Base-by-base conservation (phyloP, 495 filamentous ascomycete genomes). In the Evernia prunastri region DNA sequence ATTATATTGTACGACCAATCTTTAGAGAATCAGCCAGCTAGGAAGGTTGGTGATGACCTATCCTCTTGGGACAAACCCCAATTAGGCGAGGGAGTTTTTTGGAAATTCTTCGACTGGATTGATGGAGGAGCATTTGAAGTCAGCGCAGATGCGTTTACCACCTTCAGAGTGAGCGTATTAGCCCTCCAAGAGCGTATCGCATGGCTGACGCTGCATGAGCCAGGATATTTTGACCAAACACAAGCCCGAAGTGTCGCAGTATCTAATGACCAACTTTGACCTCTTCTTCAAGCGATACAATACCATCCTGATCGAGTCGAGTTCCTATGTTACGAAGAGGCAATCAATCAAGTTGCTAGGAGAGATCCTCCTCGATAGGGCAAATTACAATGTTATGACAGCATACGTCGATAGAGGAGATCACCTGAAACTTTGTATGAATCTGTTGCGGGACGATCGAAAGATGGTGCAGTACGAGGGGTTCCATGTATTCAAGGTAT, bases 381-480 rank as follows among this genome's bases (percentile, higher is more conserved):
- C 92, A 63, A 97, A 97, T 75, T 99, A 97, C 81, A 90, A 86
- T 72, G 89, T 97, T 71, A 99, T 99, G 95, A 96, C 92, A 63
- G 82, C 84, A 47, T 99, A 99, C 76, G 94, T 99, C 56, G 91
- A 96, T 73, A 86, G 89, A 47, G 91, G 91, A 43, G 92, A 96
- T 69, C 91, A 97, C 71, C 82, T 99, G 66, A 99, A 99, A 79
- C 84, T 97, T 60, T 92, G 90, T 76, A 99, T 99, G 95, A 97
- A 96, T 72, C 79, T 97, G 59, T 77, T 99, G 60, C 84, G 89
- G 57, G 93, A 97, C 74, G 93, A 97, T 72, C 84, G 92, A 69
- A 92, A 94, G 73, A 99, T 97, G 90, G 94, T 99, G 58, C 92
- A 97, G 72, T 99, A 97, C 72, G 95, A 99, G 75, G 93, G 91